Evolutionary conservation across 164 flowering plant species (phyloP).

Genomic region (Aristolochia contorta): DNA sequence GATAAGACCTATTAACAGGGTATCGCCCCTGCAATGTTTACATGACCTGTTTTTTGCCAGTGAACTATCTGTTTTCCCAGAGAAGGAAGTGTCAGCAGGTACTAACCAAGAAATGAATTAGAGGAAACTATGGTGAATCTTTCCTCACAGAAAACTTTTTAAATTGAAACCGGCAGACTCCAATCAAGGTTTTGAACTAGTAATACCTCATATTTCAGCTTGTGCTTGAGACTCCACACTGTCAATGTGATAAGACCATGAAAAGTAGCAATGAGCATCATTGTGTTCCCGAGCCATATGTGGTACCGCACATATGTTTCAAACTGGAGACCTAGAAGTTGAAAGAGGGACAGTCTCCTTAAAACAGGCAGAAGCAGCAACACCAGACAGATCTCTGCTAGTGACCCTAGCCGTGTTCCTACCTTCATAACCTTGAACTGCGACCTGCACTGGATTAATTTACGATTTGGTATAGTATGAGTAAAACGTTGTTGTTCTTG

Average conservation of each 20-base stretch:
- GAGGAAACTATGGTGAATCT: not conserved
- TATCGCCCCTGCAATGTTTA: slow-evolving; percentile 67
- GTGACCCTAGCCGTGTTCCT: slow-evolving; percentile 56
- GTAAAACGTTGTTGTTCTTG: not conserved
- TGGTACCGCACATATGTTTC: slow-evolving; percentile 91
- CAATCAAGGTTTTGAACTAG: not conserved
- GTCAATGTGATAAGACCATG: slow-evolving; percentile 58
- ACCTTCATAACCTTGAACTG: slow-evolving; percentile 48
- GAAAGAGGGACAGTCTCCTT: slow-evolving; percentile 78
- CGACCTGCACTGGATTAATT: slow-evolving; percentile 42
- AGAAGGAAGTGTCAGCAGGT: not conserved
- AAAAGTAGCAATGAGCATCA: slow-evolving; percentile 61
- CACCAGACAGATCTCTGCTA: slow-evolving; percentile 60
- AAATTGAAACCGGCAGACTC: not conserved
- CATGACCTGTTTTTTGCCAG: slow-evolving; percentile 58
- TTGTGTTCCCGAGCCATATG: slow-evolving; percentile 88
- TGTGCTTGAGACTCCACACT: slow-evolving; percentile 45
- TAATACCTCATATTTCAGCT: slow-evolving; percentile 33
- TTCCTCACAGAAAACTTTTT: not conserved
- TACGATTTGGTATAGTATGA: not conserved
- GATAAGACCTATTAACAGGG: slow-evolving; percentile 56
- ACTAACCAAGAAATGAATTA: not conserved
- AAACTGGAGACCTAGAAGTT: slow-evolving; percentile 70
- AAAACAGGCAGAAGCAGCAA: slow-evolving; percentile 75
- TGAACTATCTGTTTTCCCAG: slow-evolving; percentile 37